Evolutionary conservation across 164 flowering plant genomes (phyloP).

Genomic region (Stephania cephalantha): DNA sequence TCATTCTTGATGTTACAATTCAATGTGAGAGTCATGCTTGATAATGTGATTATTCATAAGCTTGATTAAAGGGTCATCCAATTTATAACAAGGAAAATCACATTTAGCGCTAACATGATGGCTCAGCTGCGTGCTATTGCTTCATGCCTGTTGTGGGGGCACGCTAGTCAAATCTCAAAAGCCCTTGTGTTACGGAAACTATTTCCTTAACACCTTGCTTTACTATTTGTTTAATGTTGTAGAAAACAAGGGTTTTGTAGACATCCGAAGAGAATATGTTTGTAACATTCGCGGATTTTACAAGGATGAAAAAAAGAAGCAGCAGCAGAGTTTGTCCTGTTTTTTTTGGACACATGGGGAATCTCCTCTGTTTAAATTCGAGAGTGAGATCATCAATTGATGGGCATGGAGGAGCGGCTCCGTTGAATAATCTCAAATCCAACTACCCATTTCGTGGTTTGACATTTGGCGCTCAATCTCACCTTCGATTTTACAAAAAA

Average conservation of each 20-base stretch:
- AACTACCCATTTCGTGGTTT: neutral
- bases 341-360: constrained; percentile 5
- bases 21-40: too few relatives aligned
- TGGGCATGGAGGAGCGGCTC: constrained; percentile 2
- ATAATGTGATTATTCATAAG: too few relatives aligned
- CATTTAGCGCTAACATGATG: too few relatives aligned
- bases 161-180: too few relatives aligned
- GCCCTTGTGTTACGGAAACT: too few relatives aligned
- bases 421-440: neutral
- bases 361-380: constrained; percentile 13
- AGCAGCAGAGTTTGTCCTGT: constrained; percentile 11
- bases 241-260: constrained; percentile 13
- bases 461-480: constrained; percentile 14
- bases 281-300: constrained; percentile 2
- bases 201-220: too few relatives aligned
- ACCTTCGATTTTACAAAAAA: too few relatives aligned
- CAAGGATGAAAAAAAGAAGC: constrained; percentile 4
- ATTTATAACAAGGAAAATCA: too few relatives aligned
- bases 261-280: neutral
- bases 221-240: constrained; percentile 15
- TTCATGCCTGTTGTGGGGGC: too few relatives aligned
- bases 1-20: too few relatives aligned
- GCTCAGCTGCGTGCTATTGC: too few relatives aligned
- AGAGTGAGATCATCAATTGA: constrained; percentile 12
- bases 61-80: too few relatives aligned